Evolutionary conservation across 1,139 yeast species (phyloP).

Genomic region (Candida freyschussii): DNA sequence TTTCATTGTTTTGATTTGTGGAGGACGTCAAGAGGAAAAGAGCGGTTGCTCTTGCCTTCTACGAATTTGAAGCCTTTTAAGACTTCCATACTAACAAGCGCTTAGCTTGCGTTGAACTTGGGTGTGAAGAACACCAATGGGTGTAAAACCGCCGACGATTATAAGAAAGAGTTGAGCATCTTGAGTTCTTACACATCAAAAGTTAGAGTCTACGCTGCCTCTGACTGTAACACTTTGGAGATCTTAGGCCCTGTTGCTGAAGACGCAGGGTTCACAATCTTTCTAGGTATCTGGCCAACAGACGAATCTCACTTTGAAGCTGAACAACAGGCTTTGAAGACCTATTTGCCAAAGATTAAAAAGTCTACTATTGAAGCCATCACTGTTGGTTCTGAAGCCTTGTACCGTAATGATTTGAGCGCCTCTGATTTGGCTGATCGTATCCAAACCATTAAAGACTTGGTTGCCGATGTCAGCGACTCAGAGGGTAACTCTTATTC

Average conservation of each 20-base stretch:
- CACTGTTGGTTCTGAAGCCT: constrained; percentile 88
- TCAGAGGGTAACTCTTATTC: constrained; percentile 74
- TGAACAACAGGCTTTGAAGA: constrained; percentile 63
- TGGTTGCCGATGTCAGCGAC: constrained; percentile 59
- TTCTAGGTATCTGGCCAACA: constrained; percentile 89
- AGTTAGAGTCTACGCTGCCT: constrained; percentile 79
- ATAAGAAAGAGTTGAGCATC: constrained; percentile 53
- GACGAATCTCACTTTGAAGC: constrained; percentile 67
- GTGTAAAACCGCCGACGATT: constrained; percentile 70
- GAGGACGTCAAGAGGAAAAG: background rate
- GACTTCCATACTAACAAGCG: constrained; percentile 30
- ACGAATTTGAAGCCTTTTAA: too few relatives aligned
- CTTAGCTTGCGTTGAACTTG: constrained; percentile 60
- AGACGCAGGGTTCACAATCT: constrained; percentile 59
- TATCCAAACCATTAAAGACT: constrained; percentile 54
- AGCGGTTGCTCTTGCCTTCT: background rate
- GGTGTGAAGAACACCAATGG: constrained; percentile 73
- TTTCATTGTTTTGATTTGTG: background rate
- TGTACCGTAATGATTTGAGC: constrained; percentile 78
- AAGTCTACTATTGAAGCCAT: constrained; percentile 63
- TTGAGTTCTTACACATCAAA: constrained; percentile 53
- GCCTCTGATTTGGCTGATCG: constrained; percentile 62
- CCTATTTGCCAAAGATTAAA: constrained; percentile 69
- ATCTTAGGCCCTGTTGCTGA: constrained; percentile 84
- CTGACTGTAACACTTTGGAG: constrained; percentile 83